A percentile compares a stretch with the other conserved stretches of the same genome.
Evolutionary conservation across 164 flowering plant genomes (phyloP).

Genomic region (Euptelea pleiosperma): DNA sequence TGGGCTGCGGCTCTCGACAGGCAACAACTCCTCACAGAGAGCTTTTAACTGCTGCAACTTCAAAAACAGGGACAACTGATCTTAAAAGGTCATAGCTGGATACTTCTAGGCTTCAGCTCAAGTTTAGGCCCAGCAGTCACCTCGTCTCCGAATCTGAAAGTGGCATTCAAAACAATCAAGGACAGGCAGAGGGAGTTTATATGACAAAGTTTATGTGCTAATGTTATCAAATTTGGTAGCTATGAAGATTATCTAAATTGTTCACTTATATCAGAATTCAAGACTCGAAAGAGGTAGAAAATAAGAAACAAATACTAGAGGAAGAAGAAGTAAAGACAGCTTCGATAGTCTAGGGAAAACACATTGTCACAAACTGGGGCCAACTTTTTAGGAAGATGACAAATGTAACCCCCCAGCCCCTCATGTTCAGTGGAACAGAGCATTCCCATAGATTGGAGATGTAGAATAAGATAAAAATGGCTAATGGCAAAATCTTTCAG

Average conservation of each 20-base stretch:
- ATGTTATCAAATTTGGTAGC: slow-evolving; percentile 4
- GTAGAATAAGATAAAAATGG: too few relatives aligned
- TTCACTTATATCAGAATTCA: not conserved
- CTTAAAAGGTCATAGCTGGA: slow-evolving; percentile 5
- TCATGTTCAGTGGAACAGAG: too few relatives aligned
- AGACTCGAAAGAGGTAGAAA: too few relatives aligned
- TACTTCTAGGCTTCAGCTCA: slow-evolving; percentile 11
- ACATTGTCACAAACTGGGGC: too few relatives aligned
- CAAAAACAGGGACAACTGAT: slow-evolving; percentile 18
- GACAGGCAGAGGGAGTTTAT: not conserved
- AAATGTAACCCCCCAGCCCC: too few relatives aligned
- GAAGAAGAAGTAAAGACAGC: too few relatives aligned
- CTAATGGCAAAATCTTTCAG: too few relatives aligned
- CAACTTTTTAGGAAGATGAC: too few relatives aligned
- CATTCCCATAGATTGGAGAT: too few relatives aligned
- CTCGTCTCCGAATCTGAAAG: slow-evolving; percentile 35
- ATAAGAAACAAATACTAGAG: too few relatives aligned
- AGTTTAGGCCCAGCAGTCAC: slow-evolving; percentile 19
- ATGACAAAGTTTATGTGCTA: not conserved
- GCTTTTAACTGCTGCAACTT: slow-evolving; percentile 27
- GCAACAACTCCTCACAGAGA: slow-evolving; percentile 20
- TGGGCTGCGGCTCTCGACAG: slow-evolving; percentile 1
- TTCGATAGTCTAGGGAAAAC: too few relatives aligned
- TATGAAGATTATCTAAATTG: not conserved
- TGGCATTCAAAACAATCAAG: slow-evolving; percentile 9